Evolutionary conservation across 306 rosid genomes (phyloP).

Genomic region (Cajanus cajan): DNA sequence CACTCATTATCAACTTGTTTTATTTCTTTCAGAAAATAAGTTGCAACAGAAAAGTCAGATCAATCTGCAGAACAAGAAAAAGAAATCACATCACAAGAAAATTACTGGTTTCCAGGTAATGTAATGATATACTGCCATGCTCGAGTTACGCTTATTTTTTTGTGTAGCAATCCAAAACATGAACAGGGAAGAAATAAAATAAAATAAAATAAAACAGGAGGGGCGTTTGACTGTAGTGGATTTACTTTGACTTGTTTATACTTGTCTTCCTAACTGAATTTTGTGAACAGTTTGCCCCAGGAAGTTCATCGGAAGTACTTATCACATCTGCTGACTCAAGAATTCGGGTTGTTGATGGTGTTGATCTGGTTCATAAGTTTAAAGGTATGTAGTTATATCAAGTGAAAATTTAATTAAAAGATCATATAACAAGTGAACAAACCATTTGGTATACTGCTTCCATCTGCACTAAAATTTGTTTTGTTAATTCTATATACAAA

Average conservation of each 20-base stretch:
- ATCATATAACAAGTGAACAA: slow-evolving; percentile 7
- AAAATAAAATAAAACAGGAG: background rate
- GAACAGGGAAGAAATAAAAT: background rate
- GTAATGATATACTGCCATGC: slow-evolving; percentile 25
- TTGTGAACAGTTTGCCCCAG: slow-evolving; percentile 88
- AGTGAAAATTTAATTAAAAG: background rate
- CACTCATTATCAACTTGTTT: slow-evolving; percentile 17
- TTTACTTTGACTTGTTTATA: slow-evolving; percentile 23
- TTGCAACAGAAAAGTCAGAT: slow-evolving; percentile 79
- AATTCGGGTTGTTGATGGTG: slow-evolving; percentile 81
- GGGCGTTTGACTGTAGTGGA: background rate
- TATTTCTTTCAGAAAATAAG: slow-evolving; percentile 69
- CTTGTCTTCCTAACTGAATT: slow-evolving; percentile 29
- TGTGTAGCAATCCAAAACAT: background rate
- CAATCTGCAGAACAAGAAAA: slow-evolving; percentile 94
- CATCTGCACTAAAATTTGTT: slow-evolving; percentile 15
- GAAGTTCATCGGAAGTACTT: slow-evolving; percentile 91
- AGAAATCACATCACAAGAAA: slow-evolving; percentile 86
- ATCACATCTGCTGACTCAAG: slow-evolving; percentile 97
- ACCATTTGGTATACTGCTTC: slow-evolving; percentile 20
- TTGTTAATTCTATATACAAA: background rate
- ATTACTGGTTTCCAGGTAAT: slow-evolving; percentile 98
- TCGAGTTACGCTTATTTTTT: slow-evolving; percentile 9
- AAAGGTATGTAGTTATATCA: slow-evolving; percentile 56
- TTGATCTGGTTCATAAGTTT: slow-evolving; percentile 85